Evolutionary conservation across 176 grass and related monocot species (phyloP).

Genomic region (Panicum miliaceum): DNA sequence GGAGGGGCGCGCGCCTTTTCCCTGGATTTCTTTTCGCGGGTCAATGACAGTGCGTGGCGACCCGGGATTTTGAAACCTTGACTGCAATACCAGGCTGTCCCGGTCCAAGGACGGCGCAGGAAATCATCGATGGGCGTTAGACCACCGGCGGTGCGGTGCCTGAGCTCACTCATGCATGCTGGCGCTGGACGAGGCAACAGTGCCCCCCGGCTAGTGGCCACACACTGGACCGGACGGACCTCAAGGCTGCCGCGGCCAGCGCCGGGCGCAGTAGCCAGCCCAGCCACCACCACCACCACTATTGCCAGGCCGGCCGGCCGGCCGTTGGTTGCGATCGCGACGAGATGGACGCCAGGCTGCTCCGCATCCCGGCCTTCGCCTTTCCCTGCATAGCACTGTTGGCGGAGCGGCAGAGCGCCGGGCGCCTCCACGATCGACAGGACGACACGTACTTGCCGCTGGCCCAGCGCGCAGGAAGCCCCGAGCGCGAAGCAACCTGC

Average conservation of each 20-base stretch:
- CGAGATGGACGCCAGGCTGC: constrained; percentile 43
- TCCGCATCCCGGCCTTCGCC: constrained; percentile 27
- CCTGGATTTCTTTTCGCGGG: neutral
- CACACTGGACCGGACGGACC: neutral
- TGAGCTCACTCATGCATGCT: constrained; percentile 1
- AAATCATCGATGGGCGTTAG: neutral
- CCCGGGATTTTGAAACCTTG: constrained; percentile 24
- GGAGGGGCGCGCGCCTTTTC: too few relatives aligned
- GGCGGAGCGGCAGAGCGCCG: constrained; percentile 15
- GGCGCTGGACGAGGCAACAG: constrained; percentile 37
- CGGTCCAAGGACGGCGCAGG: neutral
- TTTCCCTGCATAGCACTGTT: constrained; percentile 52
- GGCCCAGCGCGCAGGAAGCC: constrained; percentile 25
- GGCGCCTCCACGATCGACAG: neutral
- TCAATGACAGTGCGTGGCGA: constrained; percentile 5
- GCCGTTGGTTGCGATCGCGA: constrained; percentile 37
- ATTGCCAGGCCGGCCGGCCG: neutral
- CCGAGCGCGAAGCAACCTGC: constrained; percentile 15
- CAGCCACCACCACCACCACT: neutral
- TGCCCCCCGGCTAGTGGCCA: neutral
- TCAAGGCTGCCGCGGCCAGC: neutral
- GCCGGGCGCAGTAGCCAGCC: neutral
- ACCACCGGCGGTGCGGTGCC: neutral
- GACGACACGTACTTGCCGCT: constrained; percentile 35
- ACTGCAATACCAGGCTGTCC: neutral